phyloP scores from a whole-genome alignment of 306 rosid genomes.

The Amphicarpaea edgeworthii region DNA sequence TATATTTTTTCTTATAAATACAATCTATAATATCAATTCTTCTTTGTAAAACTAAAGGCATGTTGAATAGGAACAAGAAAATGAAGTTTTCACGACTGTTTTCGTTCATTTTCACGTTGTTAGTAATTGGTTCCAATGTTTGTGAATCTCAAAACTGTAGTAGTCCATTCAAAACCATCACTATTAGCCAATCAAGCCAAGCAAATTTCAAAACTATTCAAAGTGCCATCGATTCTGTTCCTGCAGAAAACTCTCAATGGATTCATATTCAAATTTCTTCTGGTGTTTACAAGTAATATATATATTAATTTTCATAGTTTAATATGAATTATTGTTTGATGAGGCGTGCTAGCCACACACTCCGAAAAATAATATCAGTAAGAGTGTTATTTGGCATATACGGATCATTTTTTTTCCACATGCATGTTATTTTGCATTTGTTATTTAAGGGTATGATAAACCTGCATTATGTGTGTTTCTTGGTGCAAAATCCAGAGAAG shows the following conservation, averaged over 20 bases:
- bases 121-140: neutral
- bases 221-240: slow-evolving; percentile 46
- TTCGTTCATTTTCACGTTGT: neutral
- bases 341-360: too few species aligned
- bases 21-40: neutral
- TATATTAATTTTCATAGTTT: neutral
- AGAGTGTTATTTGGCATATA: neutral
- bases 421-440: neutral
- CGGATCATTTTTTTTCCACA: neutral
- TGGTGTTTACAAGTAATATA: slow-evolving; percentile 43
- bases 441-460: neutral
- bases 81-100: slow-evolving; percentile 3
- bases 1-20: neutral
- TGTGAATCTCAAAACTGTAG: slow-evolving; percentile 39
- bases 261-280: slow-evolving; percentile 42
- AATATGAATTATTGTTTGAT: neutral
- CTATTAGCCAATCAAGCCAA: slow-evolving; percentile 7
- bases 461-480: neutral
- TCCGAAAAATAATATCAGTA: too few species aligned
- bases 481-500: slow-evolving; percentile 41
- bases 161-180: neutral
- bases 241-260: slow-evolving; percentile 44
- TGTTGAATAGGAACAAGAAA: neutral
- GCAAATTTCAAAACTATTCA: slow-evolving; percentile 51
- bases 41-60: too few species aligned